Evolutionary conservation across 768 basidiomycete species (phyloP), one percentile per base, ranked within the genome.

Genomic region (Pleurotus eryngii): DNA sequence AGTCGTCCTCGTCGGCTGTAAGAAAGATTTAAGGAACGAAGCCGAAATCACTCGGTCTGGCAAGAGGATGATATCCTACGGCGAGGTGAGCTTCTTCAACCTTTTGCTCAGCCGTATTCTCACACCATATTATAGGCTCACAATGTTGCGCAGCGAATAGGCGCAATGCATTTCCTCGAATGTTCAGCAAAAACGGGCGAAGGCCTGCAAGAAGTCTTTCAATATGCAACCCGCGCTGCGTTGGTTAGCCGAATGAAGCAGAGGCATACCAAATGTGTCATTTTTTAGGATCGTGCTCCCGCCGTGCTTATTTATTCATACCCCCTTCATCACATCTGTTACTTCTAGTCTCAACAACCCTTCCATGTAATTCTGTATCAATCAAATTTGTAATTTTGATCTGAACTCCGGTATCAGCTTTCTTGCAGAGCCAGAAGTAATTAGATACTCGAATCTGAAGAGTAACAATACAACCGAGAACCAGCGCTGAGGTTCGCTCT

Each of bases 131-230:
- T 11, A 8, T n/a, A 66, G 61, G 65, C 59, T 2, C 14, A 53
- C 2, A 50, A 20, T 5, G 56, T 59, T 27, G 59, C 61, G 17
- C 56, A 48, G n/a, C 27, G 48, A 38, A 61, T 66, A 6, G 60
- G 58, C 3, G 63, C 61, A 6, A 46, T 45, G 27, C 57, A 55
- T 26, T 92, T 90, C 78, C 87, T 87, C 59, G 89, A 92, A 75
- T 89, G 87, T 49, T 84, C 82, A 56, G 90, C 89, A 11, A 92
- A 89, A 79, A 84, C 84, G 3, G 86, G 87, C 6, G 82, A 87
- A 62, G 88, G 87, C 24, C 77, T 92, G 42, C 80, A 82, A 17
- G 89, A 90, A 68, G 78, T 91, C 24, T 90, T 92, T 66, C 47
- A 60, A 42, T 48, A 49, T 12, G 61, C 62, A n/a, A 55, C 59